Percentiles rank a stretch among this genome's conserved stretches.
phyloP scores from a whole-genome alignment of 2,329 filamentous ascomycete genomes.

The Fusarium proliferatum region DNA sequence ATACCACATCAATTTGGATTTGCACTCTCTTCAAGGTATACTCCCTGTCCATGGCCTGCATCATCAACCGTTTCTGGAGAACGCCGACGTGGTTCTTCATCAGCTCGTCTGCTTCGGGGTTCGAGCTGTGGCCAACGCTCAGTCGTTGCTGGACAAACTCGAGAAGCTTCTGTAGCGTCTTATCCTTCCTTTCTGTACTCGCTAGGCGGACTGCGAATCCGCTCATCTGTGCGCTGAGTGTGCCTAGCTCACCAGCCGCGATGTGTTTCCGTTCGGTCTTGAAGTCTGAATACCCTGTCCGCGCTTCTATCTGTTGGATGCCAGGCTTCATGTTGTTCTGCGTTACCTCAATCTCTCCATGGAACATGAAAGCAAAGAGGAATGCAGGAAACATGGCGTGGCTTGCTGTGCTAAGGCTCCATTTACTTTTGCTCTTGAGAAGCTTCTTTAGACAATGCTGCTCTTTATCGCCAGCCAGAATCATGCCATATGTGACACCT shows the following conservation, averaged over 20 bases:
- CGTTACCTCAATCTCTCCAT: slow-evolving; percentile 48
- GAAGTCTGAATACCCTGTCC: slow-evolving; percentile 52
- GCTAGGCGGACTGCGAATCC: slow-evolving; percentile 52
- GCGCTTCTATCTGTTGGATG: slow-evolving; percentile 50
- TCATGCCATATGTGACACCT: slow-evolving; percentile 46
- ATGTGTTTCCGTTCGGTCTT: slow-evolving; percentile 43
- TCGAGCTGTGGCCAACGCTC: neutral
- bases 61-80: slow-evolving; percentile 48
- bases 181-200: slow-evolving; percentile 52
- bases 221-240: slow-evolving; percentile 50
- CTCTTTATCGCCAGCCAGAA: slow-evolving; percentile 46
- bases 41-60: slow-evolving; percentile 52
- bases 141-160: slow-evolving; percentile 43
- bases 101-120: slow-evolving; percentile 28
- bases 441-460: slow-evolving; percentile 36
- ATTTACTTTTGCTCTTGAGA: slow-evolving; percentile 43
- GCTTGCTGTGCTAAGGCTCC: slow-evolving; percentile 42
- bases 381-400: slow-evolving; percentile 53
- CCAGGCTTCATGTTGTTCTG: slow-evolving; percentile 48
- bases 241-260: slow-evolving; percentile 46
- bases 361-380: slow-evolving; percentile 49
- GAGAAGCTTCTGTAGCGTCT: slow-evolving; percentile 50
- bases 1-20: slow-evolving; percentile 54
- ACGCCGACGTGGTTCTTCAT: slow-evolving; percentile 46
- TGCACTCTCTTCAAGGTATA: slow-evolving; percentile 53